A percentile compares a stretch with the other conserved stretches of the same genome.
Conservation (phyloP, 352 stramenopile genomes). For the Pythium dissimile region DNA sequence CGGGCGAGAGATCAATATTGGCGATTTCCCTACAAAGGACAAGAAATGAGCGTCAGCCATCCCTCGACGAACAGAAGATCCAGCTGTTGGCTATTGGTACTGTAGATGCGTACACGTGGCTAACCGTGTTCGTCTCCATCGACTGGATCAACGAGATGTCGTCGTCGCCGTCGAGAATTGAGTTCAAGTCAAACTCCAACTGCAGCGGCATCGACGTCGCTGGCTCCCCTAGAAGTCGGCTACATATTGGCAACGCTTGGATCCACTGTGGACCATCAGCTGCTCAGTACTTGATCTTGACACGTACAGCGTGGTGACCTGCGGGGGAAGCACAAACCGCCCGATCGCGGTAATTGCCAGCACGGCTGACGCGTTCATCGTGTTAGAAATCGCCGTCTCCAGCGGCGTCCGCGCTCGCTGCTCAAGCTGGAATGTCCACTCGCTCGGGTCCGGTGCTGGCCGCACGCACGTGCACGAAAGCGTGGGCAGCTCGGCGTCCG, state of each 20-base stretch:
- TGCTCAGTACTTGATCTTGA: neutral
- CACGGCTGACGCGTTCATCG: neutral
- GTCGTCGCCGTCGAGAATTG: neutral
- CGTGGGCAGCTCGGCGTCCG: neutral
- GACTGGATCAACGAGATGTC: neutral
- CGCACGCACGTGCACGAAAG: neutral
- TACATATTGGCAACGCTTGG: neutral
- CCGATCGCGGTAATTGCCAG: neutral
- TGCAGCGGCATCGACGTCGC: neutral
- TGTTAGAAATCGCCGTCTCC: neutral
- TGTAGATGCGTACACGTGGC: constrained; percentile 3
- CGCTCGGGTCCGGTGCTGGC: neutral
- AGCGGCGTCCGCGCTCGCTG: neutral
- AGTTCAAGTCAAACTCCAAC: neutral
- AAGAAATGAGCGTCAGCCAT: neutral
- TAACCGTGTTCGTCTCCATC: neutral
- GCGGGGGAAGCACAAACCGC: neutral
- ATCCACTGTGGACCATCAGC: neutral
- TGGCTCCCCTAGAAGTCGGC: neutral
- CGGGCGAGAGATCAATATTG: neutral
- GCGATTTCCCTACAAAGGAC: neutral
- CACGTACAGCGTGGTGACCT: neutral
- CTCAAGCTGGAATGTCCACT: neutral
- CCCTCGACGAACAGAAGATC: neutral
- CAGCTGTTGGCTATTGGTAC: no score